phyloP scores from a whole-genome alignment of 208 protist species.

The Acanthamoeba sp. region DNA sequence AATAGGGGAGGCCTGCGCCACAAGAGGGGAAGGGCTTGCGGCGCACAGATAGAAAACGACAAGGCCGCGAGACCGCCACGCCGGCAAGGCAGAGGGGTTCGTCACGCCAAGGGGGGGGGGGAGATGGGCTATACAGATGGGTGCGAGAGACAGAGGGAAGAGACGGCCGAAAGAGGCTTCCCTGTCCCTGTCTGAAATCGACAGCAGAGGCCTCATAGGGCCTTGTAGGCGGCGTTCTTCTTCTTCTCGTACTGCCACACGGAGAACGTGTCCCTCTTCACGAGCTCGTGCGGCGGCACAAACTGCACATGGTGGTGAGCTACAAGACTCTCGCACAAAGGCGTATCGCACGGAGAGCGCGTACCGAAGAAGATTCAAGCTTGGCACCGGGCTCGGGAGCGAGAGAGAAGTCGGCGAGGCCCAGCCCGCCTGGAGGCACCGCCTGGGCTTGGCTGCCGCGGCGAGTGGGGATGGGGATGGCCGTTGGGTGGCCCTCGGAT shows the following conservation, averaged over 20 bases:
- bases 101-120: no score
- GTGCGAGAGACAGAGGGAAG: no score
- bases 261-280: constrained; percentile 32
- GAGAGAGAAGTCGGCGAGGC: not conserved
- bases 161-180: no score
- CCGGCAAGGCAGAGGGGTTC: no score
- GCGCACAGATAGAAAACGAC: no score
- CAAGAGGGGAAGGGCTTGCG: no score
- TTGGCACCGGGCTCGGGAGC: not conserved
- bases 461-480: constrained; percentile 1
- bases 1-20: no score
- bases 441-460: not conserved
- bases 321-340: no score
- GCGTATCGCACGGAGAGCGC: not conserved
- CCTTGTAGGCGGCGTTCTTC: constrained; percentile 18
- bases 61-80: no score
- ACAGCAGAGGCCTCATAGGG: not conserved
- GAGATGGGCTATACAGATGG: no score
- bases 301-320: no score
- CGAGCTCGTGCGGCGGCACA: constrained; percentile 37
- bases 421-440: not conserved
- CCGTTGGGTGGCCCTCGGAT: not conserved
- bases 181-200: no score
- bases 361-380: constrained; percentile 2
- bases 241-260: constrained; percentile 57